A percentile compares a stretch with the other conserved stretches of the same genome.
These are phyloP conservation scores for Dalechampia spathulata DNA, from an alignment of 441 rosid species.

Conservation along the genomic window DNA sequence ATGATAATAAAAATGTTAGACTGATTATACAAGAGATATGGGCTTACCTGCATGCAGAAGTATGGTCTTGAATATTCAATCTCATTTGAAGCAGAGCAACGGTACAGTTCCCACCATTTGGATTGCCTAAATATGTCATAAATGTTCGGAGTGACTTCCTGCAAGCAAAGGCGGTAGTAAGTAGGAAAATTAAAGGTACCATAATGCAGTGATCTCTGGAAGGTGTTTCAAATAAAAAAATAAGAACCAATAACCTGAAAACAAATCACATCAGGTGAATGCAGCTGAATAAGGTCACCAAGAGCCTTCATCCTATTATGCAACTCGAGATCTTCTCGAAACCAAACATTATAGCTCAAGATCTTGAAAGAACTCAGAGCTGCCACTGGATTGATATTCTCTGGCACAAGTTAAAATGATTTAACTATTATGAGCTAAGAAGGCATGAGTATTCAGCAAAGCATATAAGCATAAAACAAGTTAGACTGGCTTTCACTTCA, in stretches of 20 bases:
- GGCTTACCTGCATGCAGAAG: constrained; percentile 75
- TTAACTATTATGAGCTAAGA: no score
- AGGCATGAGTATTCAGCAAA: background rate
- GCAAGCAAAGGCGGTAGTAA: constrained; percentile 14
- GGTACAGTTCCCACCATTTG: constrained; percentile 81
- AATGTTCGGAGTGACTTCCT: constrained; percentile 86
- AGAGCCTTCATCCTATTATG: constrained; percentile 69
- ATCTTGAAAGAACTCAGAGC: constrained; percentile 42
- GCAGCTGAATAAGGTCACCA: constrained; percentile 62
- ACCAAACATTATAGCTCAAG: constrained; percentile 95
- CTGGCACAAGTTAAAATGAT: constrained; percentile 27
- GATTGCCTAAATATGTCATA: constrained; percentile 52
- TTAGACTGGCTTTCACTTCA: no score
- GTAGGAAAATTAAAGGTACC: constrained; percentile 2
- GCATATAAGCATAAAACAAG: no score
- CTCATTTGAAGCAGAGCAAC: constrained; percentile 50
- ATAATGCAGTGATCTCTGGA: background rate
- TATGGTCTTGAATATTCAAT: constrained; percentile 41
- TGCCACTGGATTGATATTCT: constrained; percentile 27
- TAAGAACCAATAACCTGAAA: no score
- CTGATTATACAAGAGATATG: background rate
- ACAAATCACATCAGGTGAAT: constrained; percentile 81
- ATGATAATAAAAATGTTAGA: background rate
- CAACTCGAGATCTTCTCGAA: constrained; percentile 84
- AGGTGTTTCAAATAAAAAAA: background rate